A percentile compares a stretch with the other conserved stretches of the same genome.
Evolutionary conservation across 2,329 filamentous ascomycete species (phyloP).

Genomic region (Aplosporella prunicola): DNA sequence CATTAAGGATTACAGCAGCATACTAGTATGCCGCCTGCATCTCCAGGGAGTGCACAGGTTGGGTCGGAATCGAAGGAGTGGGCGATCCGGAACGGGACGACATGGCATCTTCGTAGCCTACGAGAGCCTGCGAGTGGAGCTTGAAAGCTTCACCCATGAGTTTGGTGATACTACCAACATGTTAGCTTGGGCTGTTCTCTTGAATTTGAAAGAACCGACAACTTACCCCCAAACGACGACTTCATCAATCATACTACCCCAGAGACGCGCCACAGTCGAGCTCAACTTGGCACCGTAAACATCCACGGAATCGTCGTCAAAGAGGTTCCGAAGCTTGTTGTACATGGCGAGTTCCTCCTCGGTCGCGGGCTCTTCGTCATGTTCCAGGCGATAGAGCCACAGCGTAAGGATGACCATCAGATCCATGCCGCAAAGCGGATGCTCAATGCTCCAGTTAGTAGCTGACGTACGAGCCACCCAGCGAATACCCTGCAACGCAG

Average conservation of each 20-base stretch:
- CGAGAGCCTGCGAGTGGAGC: slow-evolving; percentile 85
- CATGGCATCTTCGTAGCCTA: slow-evolving; percentile 82
- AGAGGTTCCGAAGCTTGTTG: slow-evolving; percentile 81
- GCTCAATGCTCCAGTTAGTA: slow-evolving; percentile 98
- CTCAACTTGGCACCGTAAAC: slow-evolving; percentile 75
- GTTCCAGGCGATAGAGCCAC: slow-evolving; percentile 98
- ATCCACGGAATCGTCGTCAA: slow-evolving; percentile 83
- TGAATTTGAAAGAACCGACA: slow-evolving; percentile 14
- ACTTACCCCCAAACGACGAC: slow-evolving; percentile 99
- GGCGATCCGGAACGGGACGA: slow-evolving; percentile 36
- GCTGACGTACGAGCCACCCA: slow-evolving; percentile 98
- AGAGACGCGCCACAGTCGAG: slow-evolving; percentile 88
- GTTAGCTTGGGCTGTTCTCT: slow-evolving; percentile 34
- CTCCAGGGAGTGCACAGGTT: slow-evolving; percentile 31
- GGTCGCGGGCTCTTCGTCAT: slow-evolving; percentile 85
- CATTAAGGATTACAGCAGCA: slow-evolving; percentile 7
- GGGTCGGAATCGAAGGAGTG: slow-evolving; percentile 32
- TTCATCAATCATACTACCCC: slow-evolving; percentile 97
- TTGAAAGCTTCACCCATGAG: slow-evolving; percentile 98
- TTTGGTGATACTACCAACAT: slow-evolving; percentile 62
- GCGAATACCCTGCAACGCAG: slow-evolving; percentile 84
- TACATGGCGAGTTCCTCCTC: slow-evolving; percentile 84
- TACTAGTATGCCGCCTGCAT: slow-evolving; percentile 35
- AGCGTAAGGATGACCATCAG: slow-evolving; percentile 95
- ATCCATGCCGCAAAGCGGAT: slow-evolving; percentile 91